These are phyloP conservation scores for Hibiscus tridactylites DNA, from an alignment of 345 rosid species.

Conservation along the genomic window DNA sequence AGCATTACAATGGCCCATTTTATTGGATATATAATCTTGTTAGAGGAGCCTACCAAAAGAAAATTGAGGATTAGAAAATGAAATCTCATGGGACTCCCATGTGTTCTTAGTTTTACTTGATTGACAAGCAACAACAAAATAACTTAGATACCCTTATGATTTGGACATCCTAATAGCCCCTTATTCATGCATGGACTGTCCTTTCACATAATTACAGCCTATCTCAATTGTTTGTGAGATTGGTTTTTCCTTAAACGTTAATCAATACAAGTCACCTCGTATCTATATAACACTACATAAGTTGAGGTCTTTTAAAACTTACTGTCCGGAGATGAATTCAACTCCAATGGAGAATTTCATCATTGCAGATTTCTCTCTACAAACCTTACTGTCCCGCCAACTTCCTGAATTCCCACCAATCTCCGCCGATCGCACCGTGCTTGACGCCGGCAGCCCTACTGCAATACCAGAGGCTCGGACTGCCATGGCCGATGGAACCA, in stretches of 20 bases:
- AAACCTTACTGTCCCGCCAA: conserved; percentile 23
- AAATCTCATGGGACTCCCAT: conserved; percentile 10
- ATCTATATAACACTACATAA: not conserved
- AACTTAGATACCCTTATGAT: conserved; percentile 11
- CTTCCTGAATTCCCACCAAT: conserved; percentile 14
- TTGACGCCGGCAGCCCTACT: conserved; percentile 5
- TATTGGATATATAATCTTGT: not conserved
- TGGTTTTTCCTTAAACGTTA: no score
- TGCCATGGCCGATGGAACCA: conserved; percentile 5
- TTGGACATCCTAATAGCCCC: not conserved
- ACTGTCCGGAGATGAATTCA: not conserved
- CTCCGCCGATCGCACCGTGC: conserved; percentile 1
- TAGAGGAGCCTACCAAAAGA: conserved; percentile 18
- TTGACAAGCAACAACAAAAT: conserved; percentile 17
- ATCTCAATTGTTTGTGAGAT: no score
- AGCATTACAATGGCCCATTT: conserved; percentile 5
- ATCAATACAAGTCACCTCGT: no score
- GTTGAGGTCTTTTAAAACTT: not conserved
- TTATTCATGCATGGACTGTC: not conserved
- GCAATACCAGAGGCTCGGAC: conserved; percentile 2
- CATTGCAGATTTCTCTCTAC: conserved; percentile 15
- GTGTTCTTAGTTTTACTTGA: conserved; percentile 21
- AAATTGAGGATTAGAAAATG: conserved; percentile 23
- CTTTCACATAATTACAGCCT: no score
- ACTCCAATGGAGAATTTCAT: conserved; percentile 9